phyloP scores from a whole-genome alignment of 208 protist species.

The Vickermania ingenoplastis region DNA sequence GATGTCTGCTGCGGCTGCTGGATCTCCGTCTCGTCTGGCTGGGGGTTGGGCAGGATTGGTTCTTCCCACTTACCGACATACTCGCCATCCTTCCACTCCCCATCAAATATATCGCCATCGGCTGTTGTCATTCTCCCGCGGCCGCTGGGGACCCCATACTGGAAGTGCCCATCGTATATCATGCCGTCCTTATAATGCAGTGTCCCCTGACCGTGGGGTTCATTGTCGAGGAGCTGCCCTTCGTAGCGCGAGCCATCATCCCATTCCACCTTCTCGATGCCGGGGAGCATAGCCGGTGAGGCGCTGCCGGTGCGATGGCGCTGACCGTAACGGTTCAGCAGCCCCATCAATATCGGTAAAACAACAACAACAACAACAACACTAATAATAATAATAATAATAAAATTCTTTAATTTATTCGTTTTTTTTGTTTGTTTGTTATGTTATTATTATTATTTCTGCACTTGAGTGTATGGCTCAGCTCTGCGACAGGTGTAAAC shows the following conservation, averaged over 20 bases:
- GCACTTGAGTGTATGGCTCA: no score
- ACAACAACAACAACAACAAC: no score
- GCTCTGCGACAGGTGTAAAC: no score
- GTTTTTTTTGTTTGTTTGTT: no score
- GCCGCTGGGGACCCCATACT: neutral
- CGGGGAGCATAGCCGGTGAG: slow-evolving; percentile 12
- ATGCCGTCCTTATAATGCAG: neutral
- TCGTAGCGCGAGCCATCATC: slow-evolving; percentile 23
- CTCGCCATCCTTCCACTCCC: slow-evolving; percentile 17
- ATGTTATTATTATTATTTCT: no score
- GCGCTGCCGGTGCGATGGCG: no score
- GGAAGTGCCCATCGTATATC: neutral
- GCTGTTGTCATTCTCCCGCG: neutral
- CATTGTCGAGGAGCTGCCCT: slow-evolving; percentile 23
- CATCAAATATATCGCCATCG: slow-evolving; percentile 17
- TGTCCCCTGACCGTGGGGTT: slow-evolving; percentile 19
- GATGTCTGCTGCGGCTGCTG: neutral
- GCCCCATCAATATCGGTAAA: no score
- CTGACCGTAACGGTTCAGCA: no score
- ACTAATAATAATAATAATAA: no score
- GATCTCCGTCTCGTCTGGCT: neutral
- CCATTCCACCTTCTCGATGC: slow-evolving; percentile 16
- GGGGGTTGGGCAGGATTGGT: neutral
- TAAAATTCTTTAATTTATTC: no score
- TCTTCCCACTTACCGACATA: slow-evolving; percentile 16